Conservation (phyloP, 345 rosid genomes). For the Durio zibethinus region DNA sequence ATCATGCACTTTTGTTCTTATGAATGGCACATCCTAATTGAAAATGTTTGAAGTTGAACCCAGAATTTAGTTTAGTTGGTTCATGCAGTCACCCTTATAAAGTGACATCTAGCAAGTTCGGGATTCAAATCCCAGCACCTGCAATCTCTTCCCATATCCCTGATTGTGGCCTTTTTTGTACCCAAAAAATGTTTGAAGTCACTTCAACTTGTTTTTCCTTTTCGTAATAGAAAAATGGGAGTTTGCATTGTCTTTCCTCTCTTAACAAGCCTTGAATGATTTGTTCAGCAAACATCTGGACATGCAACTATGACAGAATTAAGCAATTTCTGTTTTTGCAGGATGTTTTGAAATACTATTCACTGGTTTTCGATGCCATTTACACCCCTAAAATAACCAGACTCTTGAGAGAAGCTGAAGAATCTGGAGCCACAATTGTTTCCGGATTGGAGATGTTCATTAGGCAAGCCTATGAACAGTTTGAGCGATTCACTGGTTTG, state of each 20-base stretch:
- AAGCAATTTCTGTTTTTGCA: conserved; percentile 27
- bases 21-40: neutral
- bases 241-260: neutral
- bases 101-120: too few relatives aligned
- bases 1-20: neutral
- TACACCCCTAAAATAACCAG: conserved; percentile 82
- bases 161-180: too few relatives aligned
- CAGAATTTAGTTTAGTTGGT: too few relatives aligned
- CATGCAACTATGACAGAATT: neutral
- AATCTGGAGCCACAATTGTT: conserved; percentile 67
- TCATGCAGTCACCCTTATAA: too few relatives aligned
- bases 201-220: neutral
- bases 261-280: neutral
- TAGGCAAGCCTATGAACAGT: conserved; percentile 87
- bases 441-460: conserved; percentile 89
- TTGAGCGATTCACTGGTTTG: conserved; percentile 75
- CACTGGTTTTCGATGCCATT: conserved; percentile 82
- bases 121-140: too few relatives aligned
- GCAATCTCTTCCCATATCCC: too few relatives aligned
- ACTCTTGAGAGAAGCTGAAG: conserved; percentile 78
- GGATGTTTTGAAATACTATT: conserved; percentile 64
- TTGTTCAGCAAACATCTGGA: neutral
- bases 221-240: neutral
- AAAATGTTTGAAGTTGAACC: neutral
- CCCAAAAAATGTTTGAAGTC: neutral